These are phyloP conservation scores for Dalbergia cultrata DNA, from an alignment of 306 rosid genomes.

Conservation along the genomic window DNA sequence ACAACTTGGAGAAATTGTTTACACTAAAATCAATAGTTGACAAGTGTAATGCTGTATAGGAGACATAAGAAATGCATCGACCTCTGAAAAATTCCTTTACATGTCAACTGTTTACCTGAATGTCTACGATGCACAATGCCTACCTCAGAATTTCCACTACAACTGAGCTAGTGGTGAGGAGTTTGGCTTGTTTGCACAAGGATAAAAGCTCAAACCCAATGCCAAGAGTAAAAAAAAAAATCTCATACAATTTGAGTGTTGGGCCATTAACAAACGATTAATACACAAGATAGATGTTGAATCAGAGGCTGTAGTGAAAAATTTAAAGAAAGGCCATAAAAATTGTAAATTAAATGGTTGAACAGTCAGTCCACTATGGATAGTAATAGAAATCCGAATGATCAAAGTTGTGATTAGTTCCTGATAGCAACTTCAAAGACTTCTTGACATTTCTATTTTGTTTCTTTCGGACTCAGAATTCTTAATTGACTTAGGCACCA, in stretches of 20 bases:
- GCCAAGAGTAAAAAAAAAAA: no score
- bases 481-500: no score
- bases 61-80: background rate
- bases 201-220: no score
- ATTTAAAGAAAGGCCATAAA: background rate
- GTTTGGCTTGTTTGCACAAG: no score
- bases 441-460: no score
- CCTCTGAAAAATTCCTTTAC: background rate
- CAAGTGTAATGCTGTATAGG: constrained; percentile 3
- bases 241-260: background rate
- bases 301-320: background rate
- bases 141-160: background rate
- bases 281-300: constrained; percentile 7
- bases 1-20: background rate
- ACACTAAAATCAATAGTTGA: constrained; percentile 1
- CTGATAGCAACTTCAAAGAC: background rate
- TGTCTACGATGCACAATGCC: background rate
- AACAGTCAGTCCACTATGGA: background rate
- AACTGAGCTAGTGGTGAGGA: no score
- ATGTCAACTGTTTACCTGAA: constrained; percentile 2
- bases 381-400: background rate
- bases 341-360: background rate
- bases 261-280: background rate
- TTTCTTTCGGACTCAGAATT: background rate
- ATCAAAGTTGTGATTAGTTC: background rate